Base-by-base conservation (phyloP, 2,329 filamentous ascomycete genomes). In the Samsoniella hepiali region DNA sequence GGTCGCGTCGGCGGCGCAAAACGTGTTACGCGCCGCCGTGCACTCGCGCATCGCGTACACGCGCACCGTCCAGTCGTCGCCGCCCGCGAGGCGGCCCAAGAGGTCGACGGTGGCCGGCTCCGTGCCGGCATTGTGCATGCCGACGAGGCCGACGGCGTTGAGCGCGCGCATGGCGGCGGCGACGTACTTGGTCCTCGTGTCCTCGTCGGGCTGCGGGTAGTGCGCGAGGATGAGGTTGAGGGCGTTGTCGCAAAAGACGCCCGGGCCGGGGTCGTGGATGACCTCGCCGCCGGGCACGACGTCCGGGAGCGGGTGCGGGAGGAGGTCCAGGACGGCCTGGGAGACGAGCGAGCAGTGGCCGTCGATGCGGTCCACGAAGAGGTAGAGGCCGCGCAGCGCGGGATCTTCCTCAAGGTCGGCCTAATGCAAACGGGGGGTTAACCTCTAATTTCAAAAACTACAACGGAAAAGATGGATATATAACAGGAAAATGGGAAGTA, bases 161-260 rank as follows among this genome's bases (percentile, higher is more conserved):
- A 91, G 76, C 58, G 82, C 81, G 13, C 69, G 71, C 83, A 90
- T 88, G 13, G 88, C 88, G 6, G 82, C 81, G 56, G 78, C 79
- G 63, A 90, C 73, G 65, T 84, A 87, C 31, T 72, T 73, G 5
- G 79, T 77, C 69, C 85, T 88, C 67, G 79, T 80, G n/a, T 78
- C 77, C 5, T 72, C 73, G 51, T 77, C 77, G 0, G 86, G 85
- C 63, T 81, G 81, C 1, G 87, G 87, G 77, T 85, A 88, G 22
- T 84, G 68, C 2, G 78, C 74, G 63, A 79, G 77, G 42, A 89
- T 79, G 58, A 88, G 72, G 50, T 88, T 84, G 82, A 90, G 89
- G 31, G 88, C 88, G 69, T 90, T 90, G 72, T 91, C 88, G 70
- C 88, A 91, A 68, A 91, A 90, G 10, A 91, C 87, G 49, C 88